Base-by-base conservation (phyloP, 306 rosid genomes). In the Urtica urens region DNA sequence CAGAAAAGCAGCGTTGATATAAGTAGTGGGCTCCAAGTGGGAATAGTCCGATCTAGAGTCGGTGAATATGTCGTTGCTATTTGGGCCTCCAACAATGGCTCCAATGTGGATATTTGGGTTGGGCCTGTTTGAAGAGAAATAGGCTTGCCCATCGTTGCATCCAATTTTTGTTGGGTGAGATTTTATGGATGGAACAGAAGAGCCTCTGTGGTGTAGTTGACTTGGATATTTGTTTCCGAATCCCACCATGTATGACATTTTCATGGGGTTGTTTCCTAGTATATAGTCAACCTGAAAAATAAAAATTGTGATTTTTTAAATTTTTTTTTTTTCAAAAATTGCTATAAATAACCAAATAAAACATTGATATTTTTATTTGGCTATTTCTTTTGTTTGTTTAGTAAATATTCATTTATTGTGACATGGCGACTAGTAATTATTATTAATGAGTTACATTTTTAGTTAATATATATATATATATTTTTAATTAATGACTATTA, bases 1-100 rank as follows among this genome's bases (percentile, higher is more conserved):
- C 10, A 88, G 73, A 63, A 88, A 83, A 28, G 90, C 90, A 15
- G 93, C 93, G 62, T 78, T 83, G 55, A 78, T 78, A 25, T 78
- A 83, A 14, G 97, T 81, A 23, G 95, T 51, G 19, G 95, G 86
- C 20, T 88, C 93, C 0, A 57, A 49, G 46, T 83, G 95, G 57
- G 97, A 70, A 26, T 76, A 78, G 58, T 78, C 85, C 5, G 97
- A 74, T 61, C 90, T 79, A 26, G 38, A 56, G 66, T 88, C 86
- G 18, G 15, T 64, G 65, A 71, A 88, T 11, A 63, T 72, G 54
- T 88, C 95, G 53, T 68, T 76, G 0, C 69, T 67, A 65, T 81
- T 53, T 0, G 90, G 95, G 15, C 95, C 95, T 64, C 95, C 95
- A 60, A 81, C 93, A 35, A 83, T 60, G 7, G 90, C 83, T 35